phyloP scores from a whole-genome alignment of 139 green algal species.

The Astrephomene gubernaculifera region DNA sequence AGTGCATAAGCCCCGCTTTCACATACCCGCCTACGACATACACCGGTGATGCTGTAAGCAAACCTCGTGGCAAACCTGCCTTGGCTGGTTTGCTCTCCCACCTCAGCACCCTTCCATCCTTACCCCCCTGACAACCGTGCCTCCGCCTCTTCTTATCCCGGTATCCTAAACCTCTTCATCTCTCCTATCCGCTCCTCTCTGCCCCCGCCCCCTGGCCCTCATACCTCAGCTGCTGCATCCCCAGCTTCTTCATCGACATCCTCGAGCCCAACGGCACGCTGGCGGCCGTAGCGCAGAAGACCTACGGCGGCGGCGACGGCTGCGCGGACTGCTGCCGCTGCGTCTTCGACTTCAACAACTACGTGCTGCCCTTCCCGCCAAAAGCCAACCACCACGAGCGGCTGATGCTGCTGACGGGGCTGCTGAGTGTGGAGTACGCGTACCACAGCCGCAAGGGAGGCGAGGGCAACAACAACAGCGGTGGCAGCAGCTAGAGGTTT shows the following conservation, averaged over 20 bases:
- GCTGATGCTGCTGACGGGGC: conserved; percentile 11
- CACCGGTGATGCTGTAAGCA: too few relatives aligned
- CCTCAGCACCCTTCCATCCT: too few relatives aligned
- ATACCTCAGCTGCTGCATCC: conserved; percentile 48
- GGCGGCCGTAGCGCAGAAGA: conserved; percentile 29
- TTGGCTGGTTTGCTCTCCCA: too few relatives aligned
- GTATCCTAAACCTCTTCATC: too few relatives aligned
- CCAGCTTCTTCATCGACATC: conserved; percentile 53
- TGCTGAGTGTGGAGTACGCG: conserved; percentile 25
- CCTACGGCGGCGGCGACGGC: conserved; percentile 20
- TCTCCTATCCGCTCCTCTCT: too few relatives aligned
- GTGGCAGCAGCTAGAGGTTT: too few relatives aligned
- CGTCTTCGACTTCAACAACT: conserved; percentile 22
- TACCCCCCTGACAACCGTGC: too few relatives aligned
- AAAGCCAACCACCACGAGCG: background rate
- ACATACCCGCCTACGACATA: too few relatives aligned
- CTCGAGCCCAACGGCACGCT: conserved; percentile 36
- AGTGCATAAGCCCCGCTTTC: too few relatives aligned
- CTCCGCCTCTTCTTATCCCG: too few relatives aligned
- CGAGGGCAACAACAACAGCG: conserved; percentile 4
- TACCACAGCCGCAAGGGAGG: conserved; percentile 17
- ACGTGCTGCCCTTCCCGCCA: conserved; percentile 22
- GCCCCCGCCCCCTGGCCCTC: too few relatives aligned
- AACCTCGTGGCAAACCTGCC: too few relatives aligned
- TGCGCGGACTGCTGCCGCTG: conserved; percentile 23